phyloP scores from a whole-genome alignment of 805 yeast genomes.

The Candida broadrunensis region DNA sequence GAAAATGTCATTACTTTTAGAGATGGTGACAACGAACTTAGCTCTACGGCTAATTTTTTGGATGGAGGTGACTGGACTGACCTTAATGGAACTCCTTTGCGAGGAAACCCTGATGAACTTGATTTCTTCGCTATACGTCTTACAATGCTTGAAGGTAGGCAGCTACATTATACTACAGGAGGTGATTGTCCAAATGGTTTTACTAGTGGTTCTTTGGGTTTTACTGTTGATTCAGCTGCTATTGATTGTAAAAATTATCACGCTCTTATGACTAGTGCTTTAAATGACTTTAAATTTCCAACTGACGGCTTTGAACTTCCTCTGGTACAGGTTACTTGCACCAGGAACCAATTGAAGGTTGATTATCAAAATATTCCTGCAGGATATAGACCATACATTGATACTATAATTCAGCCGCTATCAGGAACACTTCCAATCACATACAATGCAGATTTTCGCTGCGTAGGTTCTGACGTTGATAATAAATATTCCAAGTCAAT shows the following conservation, averaged over 20 bases:
- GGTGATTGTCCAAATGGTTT: slow-evolving; percentile 18
- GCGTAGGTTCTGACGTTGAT: neutral
- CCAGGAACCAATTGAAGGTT: neutral
- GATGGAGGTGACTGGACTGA: too few species aligned
- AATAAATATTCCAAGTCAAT: neutral
- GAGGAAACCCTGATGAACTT: neutral
- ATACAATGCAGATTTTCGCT: neutral
- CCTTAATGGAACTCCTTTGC: slow-evolving; percentile 4
- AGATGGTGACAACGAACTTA: slow-evolving; percentile 14
- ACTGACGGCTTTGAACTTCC: neutral
- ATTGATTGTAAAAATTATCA: neutral
- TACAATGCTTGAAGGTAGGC: slow-evolving; percentile 11
- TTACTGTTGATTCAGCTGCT: neutral
- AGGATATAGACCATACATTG: neutral
- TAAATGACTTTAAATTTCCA: neutral
- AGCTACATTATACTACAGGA: slow-evolving; percentile 10
- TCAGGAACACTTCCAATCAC: neutral
- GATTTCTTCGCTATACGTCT: slow-evolving; percentile 2
- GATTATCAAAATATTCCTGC: neutral
- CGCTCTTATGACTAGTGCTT: neutral
- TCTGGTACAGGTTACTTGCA: neutral
- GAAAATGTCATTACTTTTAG: slow-evolving; percentile 13
- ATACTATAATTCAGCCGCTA: neutral
- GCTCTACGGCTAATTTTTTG: slow-evolving; percentile 8
- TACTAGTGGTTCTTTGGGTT: slow-evolving; percentile 18